Evolutionary conservation across 768 basidiomycete species (phyloP).

Genomic region (Lactarius akahatsu): DNA sequence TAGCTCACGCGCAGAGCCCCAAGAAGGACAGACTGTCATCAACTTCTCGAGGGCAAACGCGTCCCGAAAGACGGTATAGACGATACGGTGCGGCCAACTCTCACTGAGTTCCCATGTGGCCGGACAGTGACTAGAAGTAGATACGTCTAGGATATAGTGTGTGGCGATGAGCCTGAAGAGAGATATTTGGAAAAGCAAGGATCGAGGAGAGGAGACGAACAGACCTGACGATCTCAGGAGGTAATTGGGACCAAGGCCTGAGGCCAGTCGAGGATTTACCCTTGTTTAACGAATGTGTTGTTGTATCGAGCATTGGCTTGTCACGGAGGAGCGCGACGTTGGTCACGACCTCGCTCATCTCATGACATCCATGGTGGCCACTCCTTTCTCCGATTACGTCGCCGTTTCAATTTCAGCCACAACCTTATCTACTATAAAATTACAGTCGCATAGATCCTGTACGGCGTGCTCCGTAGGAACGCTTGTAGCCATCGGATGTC

Average conservation of each 20-base stretch:
- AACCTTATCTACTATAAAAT: constrained; percentile 3
- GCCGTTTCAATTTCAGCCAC: constrained; percentile 28
- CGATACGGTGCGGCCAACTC: constrained; percentile 60
- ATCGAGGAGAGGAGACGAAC: constrained; percentile 6
- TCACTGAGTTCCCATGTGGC: constrained; percentile 49
- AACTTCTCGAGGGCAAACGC: constrained; percentile 30
- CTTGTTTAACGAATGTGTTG: constrained; percentile 18
- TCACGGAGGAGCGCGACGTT: constrained; percentile 31
- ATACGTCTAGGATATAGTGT: constrained; percentile 52
- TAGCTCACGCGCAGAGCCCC: constrained; percentile 27
- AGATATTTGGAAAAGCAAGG: constrained; percentile 1
- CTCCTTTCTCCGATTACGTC: constrained; percentile 11
- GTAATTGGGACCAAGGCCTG: constrained; percentile 62
- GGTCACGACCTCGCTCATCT: constrained; percentile 25
- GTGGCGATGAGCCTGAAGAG: constrained; percentile 55
- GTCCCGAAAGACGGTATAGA: constrained; percentile 56
- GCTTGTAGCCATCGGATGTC: constrained; percentile 28
- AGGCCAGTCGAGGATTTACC: constrained; percentile 60
- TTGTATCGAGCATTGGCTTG: constrained; percentile 35
- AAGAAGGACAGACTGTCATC: constrained; percentile 27
- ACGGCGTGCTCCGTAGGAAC: constrained; percentile 19
- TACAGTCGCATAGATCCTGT: constrained; percentile 20
- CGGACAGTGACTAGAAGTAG: constrained; percentile 48
- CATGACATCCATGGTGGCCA: constrained; percentile 1
- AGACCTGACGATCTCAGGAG: constrained; percentile 59